Base-by-base conservation (phyloP, 176 grass and related monocot species). In the Hyparrhenia diplandra region DNA sequence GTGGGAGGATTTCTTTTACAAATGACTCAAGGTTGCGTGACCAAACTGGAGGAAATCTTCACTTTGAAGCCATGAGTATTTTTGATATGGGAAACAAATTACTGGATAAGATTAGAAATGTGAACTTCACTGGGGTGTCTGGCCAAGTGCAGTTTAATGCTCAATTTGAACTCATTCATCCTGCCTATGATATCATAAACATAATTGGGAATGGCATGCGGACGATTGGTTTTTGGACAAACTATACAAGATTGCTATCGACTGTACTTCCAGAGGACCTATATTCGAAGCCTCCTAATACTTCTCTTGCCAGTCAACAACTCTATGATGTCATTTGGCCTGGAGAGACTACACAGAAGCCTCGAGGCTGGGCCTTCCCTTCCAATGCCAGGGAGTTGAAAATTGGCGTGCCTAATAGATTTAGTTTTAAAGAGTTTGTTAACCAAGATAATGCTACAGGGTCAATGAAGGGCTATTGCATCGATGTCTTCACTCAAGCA, bases 301-400 rank as follows among this genome's bases (percentile, higher is more conserved):
- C 27, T 83, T 89, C 95, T 77, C 73, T 87, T 82, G 90, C 67
- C 47, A 94, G 87, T 65, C 62, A 98, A 24, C 82, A 57, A 58
- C 80, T 98, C 40, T 91, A 98, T 30, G 90, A 83, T 89, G 86
- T 98, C 67, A 95, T 98, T 72, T 98, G 95, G 95, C 95, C 95
- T 57, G 95, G 95, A n/a, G 67, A 92, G 69, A 95, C 81, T 77
- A 69, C 85, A 4, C 79, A 83, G 36, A 98, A 64, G 47, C 95
- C 95, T 79, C 92, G 95, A 79, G 95, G 95, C 65, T 98, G 95
- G 95, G 88, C 31, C 41, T 95, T 95, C 25, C 90, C 95, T 70
- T 88, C 66, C 17, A 91, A 91, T 71, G 90, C 86, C 17, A 93
- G 93, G 79, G 88, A 95, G 82, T 84, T 98, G 72, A 91, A 67